Conservation (phyloP, 257 asterid genomes). For the Leptodermis oblonga region DNA sequence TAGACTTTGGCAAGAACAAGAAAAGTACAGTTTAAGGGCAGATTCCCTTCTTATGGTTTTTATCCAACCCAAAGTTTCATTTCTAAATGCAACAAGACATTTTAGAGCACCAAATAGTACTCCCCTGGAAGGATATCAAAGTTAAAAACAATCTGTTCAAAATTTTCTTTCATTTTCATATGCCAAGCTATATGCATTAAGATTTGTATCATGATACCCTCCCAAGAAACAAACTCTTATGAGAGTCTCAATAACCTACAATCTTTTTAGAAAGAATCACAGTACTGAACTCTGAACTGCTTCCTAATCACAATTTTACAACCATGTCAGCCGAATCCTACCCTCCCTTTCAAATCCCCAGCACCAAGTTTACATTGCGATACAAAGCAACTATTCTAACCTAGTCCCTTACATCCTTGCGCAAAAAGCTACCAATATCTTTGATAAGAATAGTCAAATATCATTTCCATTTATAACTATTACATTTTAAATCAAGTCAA, state of each 20-base stretch:
- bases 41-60: neutral
- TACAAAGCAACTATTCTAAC: neutral
- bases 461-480: neutral
- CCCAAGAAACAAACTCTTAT: neutral
- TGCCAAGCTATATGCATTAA: neutral
- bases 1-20: neutral
- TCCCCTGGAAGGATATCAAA: neutral
- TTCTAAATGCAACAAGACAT: neutral
- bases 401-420: neutral
- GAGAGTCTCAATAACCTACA: neutral
- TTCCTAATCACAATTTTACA: no score
- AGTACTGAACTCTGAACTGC: no score
- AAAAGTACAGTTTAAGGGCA: neutral
- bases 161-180: neutral
- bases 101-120: neutral
- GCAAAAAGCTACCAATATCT: neutral
- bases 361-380: neutral
- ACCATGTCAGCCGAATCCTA: neutral
- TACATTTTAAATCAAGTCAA: neutral
- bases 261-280: neutral
- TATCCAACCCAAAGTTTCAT: neutral
- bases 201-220: neutral
- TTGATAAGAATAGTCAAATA: neutral
- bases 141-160: neutral
- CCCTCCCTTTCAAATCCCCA: neutral